These are phyloP conservation scores for Infundibulicybe gibba DNA, from an alignment of 768 basidiomycete genomes.

Conservation along the genomic window DNA sequence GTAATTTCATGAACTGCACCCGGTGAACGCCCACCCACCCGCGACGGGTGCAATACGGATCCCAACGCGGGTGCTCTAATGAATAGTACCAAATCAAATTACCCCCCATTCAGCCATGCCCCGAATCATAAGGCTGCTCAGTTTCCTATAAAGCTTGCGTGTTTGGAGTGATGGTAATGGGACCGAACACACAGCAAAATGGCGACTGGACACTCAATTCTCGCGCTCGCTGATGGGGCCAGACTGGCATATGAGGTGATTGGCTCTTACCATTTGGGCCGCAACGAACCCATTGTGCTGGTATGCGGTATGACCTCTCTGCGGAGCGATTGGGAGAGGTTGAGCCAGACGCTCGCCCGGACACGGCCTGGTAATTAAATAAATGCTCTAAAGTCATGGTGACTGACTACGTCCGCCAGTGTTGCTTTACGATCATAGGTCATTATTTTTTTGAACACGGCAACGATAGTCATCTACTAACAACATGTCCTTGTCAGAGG, in stretches of 20 bases:
- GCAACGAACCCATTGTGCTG: slow-evolving; percentile 32
- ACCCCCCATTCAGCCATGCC: background rate
- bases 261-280: slow-evolving; percentile 30
- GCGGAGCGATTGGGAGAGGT: slow-evolving; percentile 34
- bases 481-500: slow-evolving; percentile 23
- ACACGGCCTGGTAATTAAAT: slow-evolving; percentile 33
- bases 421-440: slow-evolving; percentile 41
- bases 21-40: no score
- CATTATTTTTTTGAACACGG: background rate
- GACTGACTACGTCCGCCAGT: slow-evolving; percentile 20
- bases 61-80: no score
- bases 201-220: slow-evolving; percentile 17
- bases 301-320: slow-evolving; percentile 37
- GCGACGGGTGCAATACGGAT: no score
- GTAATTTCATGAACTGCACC: slow-evolving; percentile 4
- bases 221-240: slow-evolving; percentile 38
- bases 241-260: slow-evolving; percentile 38
- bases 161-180: no score
- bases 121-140: background rate
- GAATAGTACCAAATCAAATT: no score
- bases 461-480: background rate
- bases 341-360: slow-evolving; percentile 27
- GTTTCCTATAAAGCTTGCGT: no score
- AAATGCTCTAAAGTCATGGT: background rate
- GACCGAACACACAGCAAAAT: slow-evolving; percentile 6